Percentiles rank a stretch among this genome's conserved stretches.
Conservation (phyloP, 108 stramenopile genomes). For the Asterionellopsis glacialis region DNA sequence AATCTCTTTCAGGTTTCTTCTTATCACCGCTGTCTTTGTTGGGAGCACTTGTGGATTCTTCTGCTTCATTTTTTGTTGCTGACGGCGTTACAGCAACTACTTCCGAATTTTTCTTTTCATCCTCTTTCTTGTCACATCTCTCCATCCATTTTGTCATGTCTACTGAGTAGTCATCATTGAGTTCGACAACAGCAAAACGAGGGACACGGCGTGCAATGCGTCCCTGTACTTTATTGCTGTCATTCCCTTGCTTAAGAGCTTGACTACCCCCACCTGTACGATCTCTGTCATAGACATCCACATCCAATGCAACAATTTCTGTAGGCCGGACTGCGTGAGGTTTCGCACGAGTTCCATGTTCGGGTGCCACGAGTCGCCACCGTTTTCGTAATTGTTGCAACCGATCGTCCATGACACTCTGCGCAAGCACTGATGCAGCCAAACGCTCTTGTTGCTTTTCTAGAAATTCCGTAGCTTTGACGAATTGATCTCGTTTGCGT, state of each 20-base stretch:
- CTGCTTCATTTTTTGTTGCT: constrained; percentile 8
- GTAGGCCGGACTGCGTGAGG: constrained; percentile 59
- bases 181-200: constrained; percentile 77
- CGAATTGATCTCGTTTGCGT: constrained; percentile 55
- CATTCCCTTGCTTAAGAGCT: constrained; percentile 10
- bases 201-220: constrained; percentile 71
- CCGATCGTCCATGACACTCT: constrained; percentile 52
- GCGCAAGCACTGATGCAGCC: constrained; percentile 40
- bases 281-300: constrained; percentile 75
- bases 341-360: constrained; percentile 68
- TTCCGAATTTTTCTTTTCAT: constrained; percentile 6
- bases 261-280: constrained; percentile 34
- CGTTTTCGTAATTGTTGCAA: constrained; percentile 50
- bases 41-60: neutral
- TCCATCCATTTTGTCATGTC: constrained; percentile 12
- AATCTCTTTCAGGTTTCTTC: constrained; percentile 9
- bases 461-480: constrained; percentile 37
- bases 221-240: constrained; percentile 16
- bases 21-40: neutral
- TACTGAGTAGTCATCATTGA: constrained; percentile 41
- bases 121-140: neutral
- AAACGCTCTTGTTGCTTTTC: constrained; percentile 49
- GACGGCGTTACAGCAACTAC: neutral
- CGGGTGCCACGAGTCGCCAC: constrained; percentile 80
- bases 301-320: constrained; percentile 74